These are phyloP conservation scores for Canariomyces notabilis DNA, from an alignment of 2,329 filamentous ascomycete species.

Conservation along the genomic window DNA sequence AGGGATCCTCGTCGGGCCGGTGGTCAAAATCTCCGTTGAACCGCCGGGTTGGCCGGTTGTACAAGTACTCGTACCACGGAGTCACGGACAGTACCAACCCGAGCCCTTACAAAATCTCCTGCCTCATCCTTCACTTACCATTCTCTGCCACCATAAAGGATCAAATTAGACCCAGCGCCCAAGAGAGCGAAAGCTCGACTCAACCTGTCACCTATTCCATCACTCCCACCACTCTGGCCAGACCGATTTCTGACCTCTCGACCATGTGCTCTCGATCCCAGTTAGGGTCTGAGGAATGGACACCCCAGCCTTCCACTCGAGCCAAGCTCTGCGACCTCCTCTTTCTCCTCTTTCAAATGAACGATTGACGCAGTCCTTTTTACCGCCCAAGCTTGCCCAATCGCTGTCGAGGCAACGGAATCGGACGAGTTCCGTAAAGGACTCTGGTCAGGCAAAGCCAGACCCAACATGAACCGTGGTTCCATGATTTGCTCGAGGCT, in stretches of 20 bases:
- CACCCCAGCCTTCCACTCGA: no score
- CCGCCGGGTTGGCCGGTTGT: neutral
- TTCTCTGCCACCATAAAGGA: neutral
- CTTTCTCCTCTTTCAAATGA: no score
- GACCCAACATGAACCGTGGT: neutral
- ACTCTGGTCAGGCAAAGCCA: neutral
- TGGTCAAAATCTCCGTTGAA: slow-evolving; percentile 1
- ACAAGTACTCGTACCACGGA: neutral
- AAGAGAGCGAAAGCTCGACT: no score
- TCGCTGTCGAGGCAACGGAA: neutral
- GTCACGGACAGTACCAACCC: neutral
- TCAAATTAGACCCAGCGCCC: no score
- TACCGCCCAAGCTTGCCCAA: no score
- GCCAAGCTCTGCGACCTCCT: no score
- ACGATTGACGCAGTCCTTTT: no score
- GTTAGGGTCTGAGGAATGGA: no score
- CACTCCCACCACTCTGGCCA: no score
- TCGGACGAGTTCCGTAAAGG: neutral
- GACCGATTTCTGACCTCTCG: no score
- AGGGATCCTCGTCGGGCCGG: neutral
- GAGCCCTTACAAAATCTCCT: neutral
- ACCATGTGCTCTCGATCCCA: no score
- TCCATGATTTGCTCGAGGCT: neutral
- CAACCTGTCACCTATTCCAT: no score
- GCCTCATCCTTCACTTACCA: neutral